Evolutionary conservation across 768 basidiomycete genomes (phyloP).

Genomic region (Suillus luteus): DNA sequence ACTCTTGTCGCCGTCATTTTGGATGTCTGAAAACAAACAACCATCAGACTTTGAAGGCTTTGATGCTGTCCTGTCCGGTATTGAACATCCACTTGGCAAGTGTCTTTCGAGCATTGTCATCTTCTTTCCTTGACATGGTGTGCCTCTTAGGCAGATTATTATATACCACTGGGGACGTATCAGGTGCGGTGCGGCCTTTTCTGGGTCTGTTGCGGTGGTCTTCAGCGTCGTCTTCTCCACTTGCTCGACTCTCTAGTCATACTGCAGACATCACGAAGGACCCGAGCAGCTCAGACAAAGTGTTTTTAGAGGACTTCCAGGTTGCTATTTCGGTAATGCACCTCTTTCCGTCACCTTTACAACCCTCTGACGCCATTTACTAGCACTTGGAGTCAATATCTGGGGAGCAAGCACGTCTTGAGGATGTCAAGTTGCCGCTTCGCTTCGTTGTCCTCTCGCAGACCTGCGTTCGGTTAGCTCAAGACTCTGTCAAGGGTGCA

Average conservation of each 20-base stretch:
- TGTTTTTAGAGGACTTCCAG: constrained; percentile 85
- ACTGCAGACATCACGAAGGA: constrained; percentile 34
- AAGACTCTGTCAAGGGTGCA: constrained; percentile 48
- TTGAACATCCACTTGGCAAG: constrained; percentile 79
- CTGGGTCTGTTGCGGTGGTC: constrained; percentile 65
- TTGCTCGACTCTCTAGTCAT: constrained; percentile 18
- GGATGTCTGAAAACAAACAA: constrained; percentile 65
- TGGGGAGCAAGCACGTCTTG: constrained; percentile 40
- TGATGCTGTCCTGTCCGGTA: constrained; percentile 65
- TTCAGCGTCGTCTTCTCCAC: constrained; percentile 20
- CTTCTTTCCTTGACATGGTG: constrained; percentile 15
- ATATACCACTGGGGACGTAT: constrained; percentile 87
- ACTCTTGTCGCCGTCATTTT: constrained; percentile 76
- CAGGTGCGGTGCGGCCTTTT: constrained; percentile 77
- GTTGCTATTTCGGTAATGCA: constrained; percentile 78
- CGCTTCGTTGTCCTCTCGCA: constrained; percentile 61
- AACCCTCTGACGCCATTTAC: constrained; percentile 10
- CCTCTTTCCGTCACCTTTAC: neutral
- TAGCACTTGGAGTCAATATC: constrained; percentile 76
- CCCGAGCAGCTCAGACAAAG: constrained; percentile 52
- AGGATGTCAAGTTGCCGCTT: constrained; percentile 63
- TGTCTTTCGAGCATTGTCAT: constrained; percentile 2
- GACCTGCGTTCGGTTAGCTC: constrained; percentile 60
- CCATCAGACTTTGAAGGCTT: constrained; percentile 46
- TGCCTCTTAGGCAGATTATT: constrained; percentile 67